A percentile compares a stretch with the other conserved stretches of the same genome.
Evolutionary conservation across 2,329 filamentous ascomycete genomes (phyloP).

Genomic region (Alternaria sp.): DNA sequence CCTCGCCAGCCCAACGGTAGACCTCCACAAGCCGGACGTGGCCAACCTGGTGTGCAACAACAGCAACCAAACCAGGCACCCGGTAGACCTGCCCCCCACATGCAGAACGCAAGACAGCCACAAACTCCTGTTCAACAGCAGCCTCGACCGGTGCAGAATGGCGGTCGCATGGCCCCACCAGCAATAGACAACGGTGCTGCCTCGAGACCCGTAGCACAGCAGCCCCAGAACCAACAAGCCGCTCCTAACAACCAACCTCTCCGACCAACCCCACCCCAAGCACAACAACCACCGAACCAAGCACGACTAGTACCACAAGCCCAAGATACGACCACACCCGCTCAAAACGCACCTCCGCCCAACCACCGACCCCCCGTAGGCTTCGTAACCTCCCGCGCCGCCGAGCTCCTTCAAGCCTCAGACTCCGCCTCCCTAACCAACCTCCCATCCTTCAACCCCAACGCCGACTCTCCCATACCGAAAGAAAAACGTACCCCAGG

Average conservation of each 20-base stretch:
- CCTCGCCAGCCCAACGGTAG: conserved; percentile 29
- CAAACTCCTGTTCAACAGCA: conserved; percentile 36
- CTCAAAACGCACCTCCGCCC: conserved; percentile 20
- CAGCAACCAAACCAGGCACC: conserved; percentile 33
- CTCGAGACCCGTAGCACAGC: conserved; percentile 24
- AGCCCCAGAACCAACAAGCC: conserved; percentile 27
- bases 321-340: conserved; percentile 13
- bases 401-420: conserved; percentile 48
- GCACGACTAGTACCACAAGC: conserved; percentile 19
- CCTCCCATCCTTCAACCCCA: conserved; percentile 55
- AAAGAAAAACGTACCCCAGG: conserved; percentile 80
- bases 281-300: conserved; percentile 23
- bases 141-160: conserved; percentile 27
- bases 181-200: conserved; percentile 26
- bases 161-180: conserved; percentile 30
- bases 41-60: conserved; percentile 32
- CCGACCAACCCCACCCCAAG: conserved; percentile 34
- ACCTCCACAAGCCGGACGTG: conserved; percentile 29
- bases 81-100: conserved; percentile 24
- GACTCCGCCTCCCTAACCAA: conserved; percentile 38
- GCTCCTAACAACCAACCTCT: conserved; percentile 28
- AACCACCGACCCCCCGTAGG: conserved; percentile 46
- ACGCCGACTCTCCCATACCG: conserved; percentile 69
- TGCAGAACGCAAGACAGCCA: conserved; percentile 36
- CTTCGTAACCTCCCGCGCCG: conserved; percentile 55